Percentiles rank a stretch among this genome's conserved stretches.
phyloP scores from a whole-genome alignment of 345 rosid species.

The Citrus australasica region DNA sequence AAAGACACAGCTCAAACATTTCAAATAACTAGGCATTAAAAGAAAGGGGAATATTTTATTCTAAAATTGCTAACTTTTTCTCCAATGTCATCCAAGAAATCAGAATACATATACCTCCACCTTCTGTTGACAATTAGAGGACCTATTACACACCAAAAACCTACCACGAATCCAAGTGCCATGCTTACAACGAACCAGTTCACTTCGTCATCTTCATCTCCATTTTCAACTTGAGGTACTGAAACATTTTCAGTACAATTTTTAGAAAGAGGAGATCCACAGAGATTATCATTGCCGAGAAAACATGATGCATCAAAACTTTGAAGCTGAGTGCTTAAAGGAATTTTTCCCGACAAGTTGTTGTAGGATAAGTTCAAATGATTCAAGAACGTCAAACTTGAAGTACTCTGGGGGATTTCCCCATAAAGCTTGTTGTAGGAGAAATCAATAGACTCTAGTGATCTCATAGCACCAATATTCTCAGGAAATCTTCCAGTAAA shows the following conservation, averaged over 20 bases:
- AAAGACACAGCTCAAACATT: too few relatives aligned
- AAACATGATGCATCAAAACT: neutral
- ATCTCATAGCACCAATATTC: neutral
- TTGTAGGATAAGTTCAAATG: neutral
- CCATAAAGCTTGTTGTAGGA: neutral
- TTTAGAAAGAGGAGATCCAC: neutral
- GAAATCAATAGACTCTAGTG: neutral
- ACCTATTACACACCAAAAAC: too few relatives aligned
- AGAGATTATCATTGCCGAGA: neutral
- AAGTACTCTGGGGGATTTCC: neutral
- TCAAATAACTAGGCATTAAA: too few relatives aligned
- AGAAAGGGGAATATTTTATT: too few relatives aligned
- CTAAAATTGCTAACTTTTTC: neutral
- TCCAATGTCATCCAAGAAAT: neutral
- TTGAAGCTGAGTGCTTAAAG: neutral
- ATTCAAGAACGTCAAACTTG: neutral
- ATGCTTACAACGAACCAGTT: too few relatives aligned
- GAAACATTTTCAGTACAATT: neutral
- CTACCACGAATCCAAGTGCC: too few relatives aligned
- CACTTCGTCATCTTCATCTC: too few relatives aligned
- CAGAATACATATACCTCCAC: too few relatives aligned
- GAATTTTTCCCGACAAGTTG: neutral
- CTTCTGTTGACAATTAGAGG: too few relatives aligned
- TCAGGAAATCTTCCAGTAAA: neutral
- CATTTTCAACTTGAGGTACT: too few relatives aligned